Percentiles rank a stretch among this genome's conserved stretches.
phyloP scores from a whole-genome alignment of 176 grass and related monocot genomes.

The Raddia guianensis region DNA sequence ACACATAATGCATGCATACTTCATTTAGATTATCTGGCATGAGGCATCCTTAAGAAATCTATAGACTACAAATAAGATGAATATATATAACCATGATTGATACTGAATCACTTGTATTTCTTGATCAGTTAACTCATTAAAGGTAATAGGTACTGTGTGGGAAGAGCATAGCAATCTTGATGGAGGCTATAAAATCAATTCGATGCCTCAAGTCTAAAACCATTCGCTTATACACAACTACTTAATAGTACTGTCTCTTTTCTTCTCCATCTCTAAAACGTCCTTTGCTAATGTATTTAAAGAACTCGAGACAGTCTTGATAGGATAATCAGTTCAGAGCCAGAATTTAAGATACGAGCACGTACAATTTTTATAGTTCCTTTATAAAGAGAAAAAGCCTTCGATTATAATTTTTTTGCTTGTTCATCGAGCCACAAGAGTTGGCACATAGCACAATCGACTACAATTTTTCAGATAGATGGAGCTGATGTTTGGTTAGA shows the following conservation, averaged over 20 bases:
- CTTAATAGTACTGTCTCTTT: too few relatives aligned
- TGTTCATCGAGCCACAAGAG: background rate
- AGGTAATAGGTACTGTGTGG: background rate
- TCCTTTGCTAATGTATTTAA: too few relatives aligned
- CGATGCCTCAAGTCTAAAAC: background rate
- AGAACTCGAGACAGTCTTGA: too few relatives aligned
- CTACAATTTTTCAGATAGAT: too few relatives aligned
- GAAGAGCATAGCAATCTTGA: background rate
- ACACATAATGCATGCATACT: background rate
- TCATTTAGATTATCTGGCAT: background rate
- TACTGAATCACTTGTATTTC: background rate
- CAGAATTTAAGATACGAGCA: background rate
- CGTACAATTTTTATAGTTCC: too few relatives aligned
- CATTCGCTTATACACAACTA: background rate
- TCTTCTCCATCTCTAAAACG: too few relatives aligned
- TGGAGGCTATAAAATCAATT: background rate
- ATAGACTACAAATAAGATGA: background rate
- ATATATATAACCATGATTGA: background rate
- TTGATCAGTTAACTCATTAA: background rate
- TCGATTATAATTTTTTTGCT: background rate
- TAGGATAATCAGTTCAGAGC: background rate
- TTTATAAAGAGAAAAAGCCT: background rate
- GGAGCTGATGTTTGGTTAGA: too few relatives aligned
- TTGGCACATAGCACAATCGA: too few relatives aligned
- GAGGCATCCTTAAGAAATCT: background rate